A percentile compares a stretch with the other conserved stretches of the same genome.
phyloP scores from a whole-genome alignment of 345 rosid genomes.

The Eucalyptus urophylla region DNA sequence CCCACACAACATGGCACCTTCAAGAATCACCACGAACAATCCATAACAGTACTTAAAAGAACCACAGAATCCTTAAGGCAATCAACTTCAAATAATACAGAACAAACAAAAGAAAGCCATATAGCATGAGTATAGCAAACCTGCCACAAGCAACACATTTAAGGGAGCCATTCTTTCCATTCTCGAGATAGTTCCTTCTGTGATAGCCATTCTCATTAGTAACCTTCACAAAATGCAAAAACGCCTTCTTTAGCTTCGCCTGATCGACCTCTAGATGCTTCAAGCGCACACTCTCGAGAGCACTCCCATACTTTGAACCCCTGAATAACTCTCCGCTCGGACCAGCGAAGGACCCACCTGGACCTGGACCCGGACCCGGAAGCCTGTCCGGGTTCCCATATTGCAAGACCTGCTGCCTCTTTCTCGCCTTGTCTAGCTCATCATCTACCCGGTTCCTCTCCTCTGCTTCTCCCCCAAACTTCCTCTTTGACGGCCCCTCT shows the following conservation, averaged over 20 bases:
- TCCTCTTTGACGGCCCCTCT: conserved; percentile 39
- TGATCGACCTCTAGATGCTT: conserved; percentile 51
- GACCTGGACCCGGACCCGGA: conserved; percentile 3
- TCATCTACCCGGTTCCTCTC: conserved; percentile 16
- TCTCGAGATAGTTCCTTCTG: conserved; percentile 68
- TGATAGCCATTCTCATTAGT: conserved; percentile 45
- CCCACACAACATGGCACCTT: neutral
- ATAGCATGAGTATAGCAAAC: conserved; percentile 30
- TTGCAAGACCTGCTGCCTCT: conserved; percentile 30
- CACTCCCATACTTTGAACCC: conserved; percentile 45
- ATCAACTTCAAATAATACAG: neutral
- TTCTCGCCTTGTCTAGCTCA: conserved; percentile 20
- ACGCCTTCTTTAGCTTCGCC: conserved; percentile 48
- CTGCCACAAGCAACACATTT: conserved; percentile 82
- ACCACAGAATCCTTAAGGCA: neutral
- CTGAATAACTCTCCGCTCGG: conserved; percentile 25
- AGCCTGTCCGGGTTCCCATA: conserved; percentile 18
- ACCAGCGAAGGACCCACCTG: conserved; percentile 16
- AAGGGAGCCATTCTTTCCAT: conserved; percentile 69
- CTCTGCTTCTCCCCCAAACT: conserved; percentile 34
- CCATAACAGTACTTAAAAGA: neutral
- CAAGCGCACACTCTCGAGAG: conserved; percentile 9
- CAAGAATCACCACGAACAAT: neutral
- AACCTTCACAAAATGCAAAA: conserved; percentile 53
- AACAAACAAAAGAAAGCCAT: neutral